phyloP scores from a whole-genome alignment of 2,329 filamentous ascomycete genomes.

The Colletotrichum sp. region DNA sequence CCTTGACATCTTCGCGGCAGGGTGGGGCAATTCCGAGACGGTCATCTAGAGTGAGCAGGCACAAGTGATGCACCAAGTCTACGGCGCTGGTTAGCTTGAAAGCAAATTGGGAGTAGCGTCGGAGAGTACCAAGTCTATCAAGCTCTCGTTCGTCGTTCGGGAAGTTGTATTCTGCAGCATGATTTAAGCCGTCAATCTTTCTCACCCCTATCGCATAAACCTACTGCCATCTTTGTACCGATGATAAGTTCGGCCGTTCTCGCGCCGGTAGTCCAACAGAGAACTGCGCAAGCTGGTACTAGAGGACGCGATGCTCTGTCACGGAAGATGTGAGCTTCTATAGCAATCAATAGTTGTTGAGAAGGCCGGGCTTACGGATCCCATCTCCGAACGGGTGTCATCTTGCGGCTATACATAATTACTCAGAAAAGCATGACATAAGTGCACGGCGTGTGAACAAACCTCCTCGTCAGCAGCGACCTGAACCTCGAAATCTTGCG shows the following conservation, averaged over 20 bases:
- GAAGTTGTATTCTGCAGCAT: neutral
- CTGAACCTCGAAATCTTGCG: neutral
- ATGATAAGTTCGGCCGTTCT: neutral
- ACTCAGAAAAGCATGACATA: neutral
- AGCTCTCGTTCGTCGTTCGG: neutral
- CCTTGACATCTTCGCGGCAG: neutral
- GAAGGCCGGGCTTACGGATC: neutral
- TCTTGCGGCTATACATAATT: neutral
- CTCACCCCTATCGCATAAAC: accelerated
- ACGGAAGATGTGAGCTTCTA: neutral
- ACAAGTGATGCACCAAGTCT: neutral
- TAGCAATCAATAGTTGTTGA: neutral
- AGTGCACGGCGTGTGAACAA: neutral
- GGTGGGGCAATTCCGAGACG: neutral
- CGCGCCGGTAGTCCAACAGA: neutral
- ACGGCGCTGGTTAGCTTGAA: neutral
- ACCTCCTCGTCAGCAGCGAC: neutral
- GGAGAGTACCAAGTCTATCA: neutral
- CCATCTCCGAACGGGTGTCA: neutral
- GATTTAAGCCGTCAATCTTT: neutral
- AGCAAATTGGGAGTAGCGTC: accelerated
- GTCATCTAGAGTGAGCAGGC: neutral
- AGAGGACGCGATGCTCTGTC: neutral
- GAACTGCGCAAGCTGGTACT: neutral
- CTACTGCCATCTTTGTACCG: neutral